Conservation (phyloP, 2,329 filamentous ascomycete genomes). For the Chrysoporthe cubensis region DNA sequence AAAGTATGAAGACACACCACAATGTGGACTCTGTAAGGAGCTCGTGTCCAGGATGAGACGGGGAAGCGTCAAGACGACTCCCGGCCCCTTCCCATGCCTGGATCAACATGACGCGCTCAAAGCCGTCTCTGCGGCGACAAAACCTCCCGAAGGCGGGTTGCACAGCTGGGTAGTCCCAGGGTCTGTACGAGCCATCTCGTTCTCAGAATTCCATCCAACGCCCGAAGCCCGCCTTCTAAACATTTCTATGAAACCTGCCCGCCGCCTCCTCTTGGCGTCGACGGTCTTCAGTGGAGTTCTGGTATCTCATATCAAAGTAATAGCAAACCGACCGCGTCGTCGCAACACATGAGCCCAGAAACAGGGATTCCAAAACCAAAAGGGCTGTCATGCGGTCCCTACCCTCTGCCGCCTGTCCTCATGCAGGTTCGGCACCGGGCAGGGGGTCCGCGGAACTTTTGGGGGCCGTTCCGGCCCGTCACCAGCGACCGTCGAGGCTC, state of each 20-base stretch:
- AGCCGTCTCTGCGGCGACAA: background rate
- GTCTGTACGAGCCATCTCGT: background rate
- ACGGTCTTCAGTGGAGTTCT: background rate
- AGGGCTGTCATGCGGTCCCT: slow-evolving; percentile 35
- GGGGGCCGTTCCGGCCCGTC: slow-evolving; percentile 34
- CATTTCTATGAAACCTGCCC: slow-evolving; percentile 5
- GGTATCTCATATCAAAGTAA: slow-evolving; percentile 11
- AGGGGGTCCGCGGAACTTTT: slow-evolving; percentile 44
- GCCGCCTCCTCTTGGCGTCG: slow-evolving; percentile 2
- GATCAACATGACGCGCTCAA: background rate
- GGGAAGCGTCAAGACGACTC: background rate
- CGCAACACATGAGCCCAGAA: background rate
- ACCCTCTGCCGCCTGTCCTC: slow-evolving; percentile 47
- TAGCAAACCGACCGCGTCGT: background rate
- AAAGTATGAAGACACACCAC: background rate
- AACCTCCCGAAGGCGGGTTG: background rate
- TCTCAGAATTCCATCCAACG: slow-evolving; percentile 2
- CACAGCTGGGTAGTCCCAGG: background rate
- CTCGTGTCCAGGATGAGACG: background rate
- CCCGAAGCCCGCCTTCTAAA: slow-evolving; percentile 3
- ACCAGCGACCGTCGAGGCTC: slow-evolving; percentile 40
- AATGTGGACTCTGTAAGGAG: background rate
- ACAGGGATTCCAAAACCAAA: background rate
- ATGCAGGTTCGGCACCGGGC: slow-evolving; percentile 42
- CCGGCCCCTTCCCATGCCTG: background rate